A percentile compares a stretch with the other conserved stretches of the same genome.
Conservation (phyloP, 805 yeast species). For the Hanseniaspora jakobsenii region DNA sequence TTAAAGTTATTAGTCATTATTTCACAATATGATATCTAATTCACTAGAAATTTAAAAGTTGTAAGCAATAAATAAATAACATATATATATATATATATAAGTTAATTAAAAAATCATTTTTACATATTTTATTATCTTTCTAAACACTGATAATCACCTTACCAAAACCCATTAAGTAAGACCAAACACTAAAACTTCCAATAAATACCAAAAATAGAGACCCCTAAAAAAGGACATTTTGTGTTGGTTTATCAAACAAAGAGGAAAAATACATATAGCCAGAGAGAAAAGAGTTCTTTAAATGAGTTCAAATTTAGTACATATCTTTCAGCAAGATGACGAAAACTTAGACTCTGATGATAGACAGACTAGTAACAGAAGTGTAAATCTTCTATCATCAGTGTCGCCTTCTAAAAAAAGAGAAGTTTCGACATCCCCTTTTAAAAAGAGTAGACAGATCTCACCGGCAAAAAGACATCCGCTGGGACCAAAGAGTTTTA, state of each 20-base stretch:
- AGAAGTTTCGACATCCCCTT: neutral
- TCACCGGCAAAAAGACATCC: slow-evolving; percentile 6
- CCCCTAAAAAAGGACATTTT: too few relatives aligned
- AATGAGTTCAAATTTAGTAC: neutral
- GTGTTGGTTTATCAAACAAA: neutral
- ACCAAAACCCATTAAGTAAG: too few relatives aligned
- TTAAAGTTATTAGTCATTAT: too few relatives aligned
- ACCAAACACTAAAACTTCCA: too few relatives aligned
- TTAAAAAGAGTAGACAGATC: neutral
- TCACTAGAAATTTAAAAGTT: too few relatives aligned
- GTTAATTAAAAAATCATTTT: too few relatives aligned
- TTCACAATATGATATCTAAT: too few relatives aligned
- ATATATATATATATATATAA: too few relatives aligned
- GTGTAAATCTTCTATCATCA: slow-evolving; percentile 1
- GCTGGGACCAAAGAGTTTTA: slow-evolving; percentile 5
- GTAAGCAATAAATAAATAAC: too few relatives aligned
- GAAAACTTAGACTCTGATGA: slow-evolving; percentile 10
- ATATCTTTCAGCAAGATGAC: neutral
- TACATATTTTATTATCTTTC: too few relatives aligned
- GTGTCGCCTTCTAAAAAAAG: slow-evolving; percentile 8
- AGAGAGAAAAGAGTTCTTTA: neutral
- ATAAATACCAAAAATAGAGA: too few relatives aligned
- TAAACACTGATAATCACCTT: too few relatives aligned
- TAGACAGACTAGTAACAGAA: slow-evolving; percentile 3
- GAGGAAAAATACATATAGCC: neutral